A percentile compares a stretch with the other conserved stretches of the same genome.
Conservation (phyloP, 768 basidiomycete genomes). For the Naematelia encephala region DNA sequence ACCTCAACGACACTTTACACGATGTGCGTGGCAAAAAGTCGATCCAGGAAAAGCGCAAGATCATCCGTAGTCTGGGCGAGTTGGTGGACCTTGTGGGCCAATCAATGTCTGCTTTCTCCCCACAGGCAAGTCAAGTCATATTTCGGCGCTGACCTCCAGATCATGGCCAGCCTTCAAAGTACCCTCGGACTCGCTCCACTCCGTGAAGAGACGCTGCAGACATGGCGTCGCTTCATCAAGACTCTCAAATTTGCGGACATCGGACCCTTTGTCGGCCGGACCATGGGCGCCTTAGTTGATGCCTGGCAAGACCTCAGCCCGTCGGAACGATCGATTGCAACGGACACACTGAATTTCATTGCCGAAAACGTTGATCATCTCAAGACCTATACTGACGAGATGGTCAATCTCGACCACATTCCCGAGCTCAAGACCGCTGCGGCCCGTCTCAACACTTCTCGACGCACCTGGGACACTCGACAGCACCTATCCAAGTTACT, state of each 20-base stretch:
- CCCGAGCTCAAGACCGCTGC: constrained; percentile 56
- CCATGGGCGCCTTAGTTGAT: constrained; percentile 76
- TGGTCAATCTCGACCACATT: constrained; percentile 73
- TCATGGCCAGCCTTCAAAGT: constrained; percentile 93
- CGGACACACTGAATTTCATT: constrained; percentile 65
- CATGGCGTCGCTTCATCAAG: constrained; percentile 74
- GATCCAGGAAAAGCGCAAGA: constrained; percentile 65
- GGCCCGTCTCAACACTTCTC: constrained; percentile 37
- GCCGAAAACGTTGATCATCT: constrained; percentile 61
- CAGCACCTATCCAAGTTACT: constrained; percentile 65
- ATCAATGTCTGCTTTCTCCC: constrained; percentile 70
- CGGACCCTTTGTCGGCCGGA: constrained; percentile 78
- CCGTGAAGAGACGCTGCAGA: constrained; percentile 70
- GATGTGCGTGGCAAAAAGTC: constrained; percentile 76
- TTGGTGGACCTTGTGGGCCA: constrained; percentile 70
- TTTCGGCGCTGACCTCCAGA: constrained; percentile 55
- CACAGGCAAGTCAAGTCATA: constrained; percentile 63
- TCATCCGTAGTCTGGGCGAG: constrained; percentile 72
- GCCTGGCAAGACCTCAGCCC: constrained; percentile 67
- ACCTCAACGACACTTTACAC: constrained; percentile 80
- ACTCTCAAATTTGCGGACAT: constrained; percentile 67
- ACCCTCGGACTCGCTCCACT: constrained; percentile 73
- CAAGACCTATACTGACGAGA: constrained; percentile 63
- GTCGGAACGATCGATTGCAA: constrained; percentile 58
- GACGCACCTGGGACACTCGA: constrained; percentile 58